Percentiles rank a stretch among this genome's conserved stretches.
Conservation (phyloP, 257 asterid species). For the Solanum sitiens region DNA sequence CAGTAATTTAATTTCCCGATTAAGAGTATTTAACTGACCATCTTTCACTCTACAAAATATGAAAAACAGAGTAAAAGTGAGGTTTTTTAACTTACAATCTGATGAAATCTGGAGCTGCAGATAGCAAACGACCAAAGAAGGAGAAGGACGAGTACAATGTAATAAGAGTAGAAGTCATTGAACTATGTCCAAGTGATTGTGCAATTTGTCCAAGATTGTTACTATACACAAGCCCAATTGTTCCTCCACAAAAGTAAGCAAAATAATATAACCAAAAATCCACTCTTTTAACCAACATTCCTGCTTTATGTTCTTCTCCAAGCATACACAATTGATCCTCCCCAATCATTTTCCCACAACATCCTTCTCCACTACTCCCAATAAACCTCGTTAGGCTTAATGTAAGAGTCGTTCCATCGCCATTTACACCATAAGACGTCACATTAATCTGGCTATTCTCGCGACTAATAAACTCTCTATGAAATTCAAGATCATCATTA, state of each 20-base stretch:
- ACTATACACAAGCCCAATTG: slow-evolving; percentile 83
- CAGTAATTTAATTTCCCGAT: too few species aligned
- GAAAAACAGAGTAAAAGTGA: neutral
- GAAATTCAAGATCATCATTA: slow-evolving; percentile 50
- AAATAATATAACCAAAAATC: slow-evolving; percentile 79
- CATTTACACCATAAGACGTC: neutral
- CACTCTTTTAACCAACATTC: slow-evolving; percentile 38
- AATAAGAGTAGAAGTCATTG: slow-evolving; percentile 45
- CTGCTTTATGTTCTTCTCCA: slow-evolving; percentile 65
- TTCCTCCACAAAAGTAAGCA: slow-evolving; percentile 81
- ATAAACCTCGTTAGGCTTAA: neutral
- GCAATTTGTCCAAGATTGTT: slow-evolving; percentile 90
- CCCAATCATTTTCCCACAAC: slow-evolving; percentile 28
- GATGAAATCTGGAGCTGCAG: slow-evolving; percentile 73
- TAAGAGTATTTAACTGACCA: neutral
- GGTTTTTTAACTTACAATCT: slow-evolving; percentile 40
- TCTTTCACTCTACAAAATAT: neutral
- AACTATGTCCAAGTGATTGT: slow-evolving; percentile 64
- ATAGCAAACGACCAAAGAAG: slow-evolving; percentile 89
- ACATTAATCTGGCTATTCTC: slow-evolving; percentile 21
- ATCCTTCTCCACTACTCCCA: slow-evolving; percentile 5
- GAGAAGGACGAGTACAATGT: slow-evolving; percentile 75
- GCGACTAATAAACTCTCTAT: slow-evolving; percentile 40
- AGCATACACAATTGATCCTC: slow-evolving; percentile 52
- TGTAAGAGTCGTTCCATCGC: neutral